A percentile compares a stretch with the other conserved stretches of the same genome.
These are phyloP conservation scores for Botrytis elliptica DNA, from an alignment of 2,329 filamentous ascomycete species.

Conservation along the genomic window DNA sequence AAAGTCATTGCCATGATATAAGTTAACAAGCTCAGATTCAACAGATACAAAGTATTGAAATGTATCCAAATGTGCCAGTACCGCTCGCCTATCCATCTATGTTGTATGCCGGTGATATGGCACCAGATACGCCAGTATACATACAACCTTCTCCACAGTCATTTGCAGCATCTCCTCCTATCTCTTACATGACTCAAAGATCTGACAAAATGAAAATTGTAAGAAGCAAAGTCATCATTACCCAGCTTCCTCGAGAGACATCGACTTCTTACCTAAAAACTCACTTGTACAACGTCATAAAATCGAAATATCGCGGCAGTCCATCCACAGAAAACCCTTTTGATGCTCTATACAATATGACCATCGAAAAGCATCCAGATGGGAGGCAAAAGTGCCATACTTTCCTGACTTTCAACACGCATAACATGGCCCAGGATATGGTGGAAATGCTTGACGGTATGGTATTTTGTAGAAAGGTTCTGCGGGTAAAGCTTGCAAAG, in stretches of 20 bases:
- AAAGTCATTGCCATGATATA: not conserved
- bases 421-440: constrained; percentile 21
- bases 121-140: constrained; percentile 18
- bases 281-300: constrained; percentile 16
- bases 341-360: constrained; percentile 20
- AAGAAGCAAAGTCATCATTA: constrained; percentile 32
- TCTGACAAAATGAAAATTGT: constrained; percentile 15
- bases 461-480: not conserved
- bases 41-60: not conserved
- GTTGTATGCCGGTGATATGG: constrained; percentile 21
- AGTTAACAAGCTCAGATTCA: not conserved
- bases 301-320: not conserved
- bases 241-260: constrained; percentile 20
- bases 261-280: constrained; percentile 18
- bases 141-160: not conserved
- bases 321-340: constrained; percentile 4
- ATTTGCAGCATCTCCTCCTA: not conserved
- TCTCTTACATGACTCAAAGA: not conserved
- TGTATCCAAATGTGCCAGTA: not conserved
- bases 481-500: constrained; percentile 20
- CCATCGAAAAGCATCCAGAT: constrained; percentile 23
- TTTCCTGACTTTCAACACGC: constrained; percentile 26
- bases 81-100: not conserved
- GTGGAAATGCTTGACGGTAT: constrained; percentile 10
- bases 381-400: constrained; percentile 28